Conservation (phyloP, 176 grass and related monocot species). For the Cenchrus fungigraminus region DNA sequence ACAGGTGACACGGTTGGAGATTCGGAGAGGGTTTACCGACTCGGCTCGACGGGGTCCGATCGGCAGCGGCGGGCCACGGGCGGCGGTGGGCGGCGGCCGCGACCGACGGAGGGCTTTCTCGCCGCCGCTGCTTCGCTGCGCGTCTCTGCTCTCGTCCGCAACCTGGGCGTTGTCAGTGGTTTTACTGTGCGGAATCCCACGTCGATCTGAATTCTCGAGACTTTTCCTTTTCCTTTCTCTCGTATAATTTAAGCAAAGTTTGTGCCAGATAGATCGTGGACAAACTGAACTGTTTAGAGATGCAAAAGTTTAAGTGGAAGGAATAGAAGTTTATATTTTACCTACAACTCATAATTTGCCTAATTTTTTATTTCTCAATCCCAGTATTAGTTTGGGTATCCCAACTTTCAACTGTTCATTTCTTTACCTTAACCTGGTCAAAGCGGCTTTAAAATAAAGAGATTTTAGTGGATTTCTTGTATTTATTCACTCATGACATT, state of each 20-base stretch:
- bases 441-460: too few relatives aligned
- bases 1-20: neutral
- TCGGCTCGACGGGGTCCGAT: constrained; percentile 24
- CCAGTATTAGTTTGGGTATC: too few relatives aligned
- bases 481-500: too few relatives aligned
- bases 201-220: constrained; percentile 43
- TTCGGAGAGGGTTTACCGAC: constrained; percentile 32
- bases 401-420: too few relatives aligned
- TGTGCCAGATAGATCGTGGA: neutral
- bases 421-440: too few relatives aligned
- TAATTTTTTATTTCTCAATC: too few relatives aligned
- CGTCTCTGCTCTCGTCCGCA: constrained; percentile 12
- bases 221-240: constrained; percentile 25
- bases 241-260: neutral
- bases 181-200: constrained; percentile 47
- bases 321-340: too few relatives aligned
- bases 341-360: too few relatives aligned
- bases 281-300: neutral
- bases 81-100: constrained; percentile 27
- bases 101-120: constrained; percentile 35
- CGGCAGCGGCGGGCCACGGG: neutral
- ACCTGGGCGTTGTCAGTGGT: neutral
- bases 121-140: constrained; percentile 28
- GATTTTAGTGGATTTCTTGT: too few relatives aligned
- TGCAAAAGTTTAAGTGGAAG: too few relatives aligned